A percentile compares a stretch with the other conserved stretches of the same genome.
Evolutionary conservation across 176 grass and related monocot genomes (phyloP).

Genomic region (Panicum miliaceum): DNA sequence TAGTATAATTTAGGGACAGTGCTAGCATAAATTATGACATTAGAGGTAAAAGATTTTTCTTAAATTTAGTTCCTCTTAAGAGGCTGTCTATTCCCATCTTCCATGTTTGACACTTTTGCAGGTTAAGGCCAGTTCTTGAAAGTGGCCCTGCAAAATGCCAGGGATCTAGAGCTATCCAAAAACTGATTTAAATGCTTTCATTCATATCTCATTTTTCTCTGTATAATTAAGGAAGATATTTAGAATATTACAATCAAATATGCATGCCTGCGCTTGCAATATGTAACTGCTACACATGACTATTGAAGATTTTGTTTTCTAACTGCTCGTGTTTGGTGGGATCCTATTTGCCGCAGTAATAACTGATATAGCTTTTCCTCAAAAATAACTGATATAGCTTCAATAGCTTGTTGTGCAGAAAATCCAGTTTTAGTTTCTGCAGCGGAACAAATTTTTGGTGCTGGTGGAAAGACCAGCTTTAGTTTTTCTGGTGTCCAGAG

Average conservation of each 20-base stretch:
- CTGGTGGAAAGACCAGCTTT: slow-evolving; percentile 98
- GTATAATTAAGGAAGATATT: slow-evolving; percentile 17
- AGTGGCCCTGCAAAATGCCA: no score
- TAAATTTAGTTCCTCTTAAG: no score
- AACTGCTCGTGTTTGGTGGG: slow-evolving; percentile 4
- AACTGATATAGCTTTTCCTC: no score
- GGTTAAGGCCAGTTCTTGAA: no score
- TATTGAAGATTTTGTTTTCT: background rate
- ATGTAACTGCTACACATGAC: background rate
- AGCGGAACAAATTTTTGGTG: slow-evolving; percentile 93
- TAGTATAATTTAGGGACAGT: no score
- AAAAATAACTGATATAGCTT: no score
- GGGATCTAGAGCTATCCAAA: background rate
- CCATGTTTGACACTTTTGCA: no score
- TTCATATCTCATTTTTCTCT: background rate
- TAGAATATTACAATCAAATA: slow-evolving; percentile 25
- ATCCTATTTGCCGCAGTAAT: slow-evolving; percentile 2
- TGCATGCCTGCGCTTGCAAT: background rate
- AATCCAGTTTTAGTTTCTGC: slow-evolving; percentile 91
- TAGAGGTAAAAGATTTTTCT: no score
- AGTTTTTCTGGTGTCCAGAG: slow-evolving; percentile 96
- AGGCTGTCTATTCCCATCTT: no score
- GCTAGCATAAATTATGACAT: no score
- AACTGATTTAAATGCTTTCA: background rate
- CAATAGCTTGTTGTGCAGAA: slow-evolving; percentile 90